Percentiles rank a stretch among this genome's conserved stretches.
phyloP scores from a whole-genome alignment of 1,284 basidiomycete genomes.

The Tylopilus sp. region DNA sequence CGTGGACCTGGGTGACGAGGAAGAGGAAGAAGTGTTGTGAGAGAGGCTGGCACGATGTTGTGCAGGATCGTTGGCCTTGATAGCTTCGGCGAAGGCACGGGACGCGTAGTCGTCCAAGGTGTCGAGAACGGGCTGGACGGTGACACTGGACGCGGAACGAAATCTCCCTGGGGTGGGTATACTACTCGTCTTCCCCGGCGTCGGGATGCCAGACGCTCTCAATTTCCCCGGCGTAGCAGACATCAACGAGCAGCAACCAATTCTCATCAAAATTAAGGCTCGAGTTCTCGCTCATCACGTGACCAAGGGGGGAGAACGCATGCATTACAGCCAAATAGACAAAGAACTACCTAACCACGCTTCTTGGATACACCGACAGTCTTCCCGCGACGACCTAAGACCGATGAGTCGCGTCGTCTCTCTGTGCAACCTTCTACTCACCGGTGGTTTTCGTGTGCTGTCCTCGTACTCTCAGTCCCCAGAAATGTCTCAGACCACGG shows the following conservation, averaged over 20 bases:
- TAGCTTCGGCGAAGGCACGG: slow-evolving; percentile 67
- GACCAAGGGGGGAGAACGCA: slow-evolving; percentile 6
- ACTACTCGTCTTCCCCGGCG: slow-evolving; percentile 50
- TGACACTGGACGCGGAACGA: slow-evolving; percentile 56
- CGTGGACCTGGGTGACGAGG: slow-evolving; percentile 44
- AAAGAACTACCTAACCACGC: slow-evolving; percentile 56
- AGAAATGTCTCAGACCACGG: slow-evolving; percentile 96
- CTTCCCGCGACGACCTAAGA: slow-evolving; percentile 78
- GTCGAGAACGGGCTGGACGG: slow-evolving; percentile 31
- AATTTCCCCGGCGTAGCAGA: slow-evolving; percentile 48
- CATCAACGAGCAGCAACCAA: slow-evolving; percentile 22
- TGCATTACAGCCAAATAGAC: slow-evolving; percentile 7
- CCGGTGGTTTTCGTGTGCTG: slow-evolving; percentile 99
- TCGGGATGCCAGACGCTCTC: slow-evolving; percentile 54
- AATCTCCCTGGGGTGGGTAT: slow-evolving; percentile 70
- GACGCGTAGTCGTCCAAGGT: slow-evolving; percentile 56
- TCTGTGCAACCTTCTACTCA: slow-evolving; percentile 34
- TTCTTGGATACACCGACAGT: slow-evolving; percentile 93
- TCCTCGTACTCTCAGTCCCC: slow-evolving; percentile 92
- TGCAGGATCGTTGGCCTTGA: slow-evolving; percentile 72
- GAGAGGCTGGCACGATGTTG: slow-evolving; percentile 48
- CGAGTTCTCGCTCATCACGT: slow-evolving; percentile 18
- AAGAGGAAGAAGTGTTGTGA: slow-evolving; percentile 42
- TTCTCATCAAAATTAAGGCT: too few species aligned
- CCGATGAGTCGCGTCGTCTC: slow-evolving; percentile 3